Base-by-base conservation (phyloP, 179 eudicot species). In the Amaranthus tricolor region DNA sequence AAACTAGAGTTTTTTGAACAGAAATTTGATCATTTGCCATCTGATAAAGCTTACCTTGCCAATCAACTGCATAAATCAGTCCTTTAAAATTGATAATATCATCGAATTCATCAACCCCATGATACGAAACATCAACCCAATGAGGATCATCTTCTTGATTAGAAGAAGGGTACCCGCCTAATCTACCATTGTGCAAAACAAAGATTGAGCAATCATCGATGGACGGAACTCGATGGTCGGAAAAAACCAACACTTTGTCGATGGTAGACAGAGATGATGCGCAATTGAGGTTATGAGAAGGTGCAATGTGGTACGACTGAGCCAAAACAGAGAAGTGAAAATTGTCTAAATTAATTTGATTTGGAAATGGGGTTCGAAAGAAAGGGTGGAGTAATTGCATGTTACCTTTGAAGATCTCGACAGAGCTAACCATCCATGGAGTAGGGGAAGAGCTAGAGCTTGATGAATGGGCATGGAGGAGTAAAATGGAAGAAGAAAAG, bases 381-480 rank as follows among this genome's bases (percentile, higher is more conserved):
- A 69, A 69, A 24, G 73, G 73, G 73, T 52, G 61, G 17, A 45
- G 24, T 13, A 69, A n/a, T 67, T 67, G 71, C 16, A 49, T 48
- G 56, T 67, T 67, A 5, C 71, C 56, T 67, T 67, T 67, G 12
- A 56, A 49, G 55, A 49, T 48, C 56, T 67, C 71, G 31, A 67
- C 43, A 67, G 24, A 13, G 11, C 57, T 47, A 43, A 67, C 71
- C 55, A 67, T 67, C 71, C 71, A 67, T 17, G 43, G 54, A 7
- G 61, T 12, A 9, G 48, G 15, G 14, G 17, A 5, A 49, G 20
- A 6, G 49, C 8, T 6, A 12, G 48, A 20, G 21, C 5, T 13
- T 1, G 61, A 5, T 1, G 16, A 5, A 15, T 1, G 7, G 12
- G 61, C 17, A 5, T 54, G 44, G 9, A 71, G 43, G 54, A 71